Percentiles rank a stretch among this genome's conserved stretches.
These are phyloP conservation scores for Veloboletus limbatus DNA, from an alignment of 1,284 basidiomycete species.

Conservation along the genomic window DNA sequence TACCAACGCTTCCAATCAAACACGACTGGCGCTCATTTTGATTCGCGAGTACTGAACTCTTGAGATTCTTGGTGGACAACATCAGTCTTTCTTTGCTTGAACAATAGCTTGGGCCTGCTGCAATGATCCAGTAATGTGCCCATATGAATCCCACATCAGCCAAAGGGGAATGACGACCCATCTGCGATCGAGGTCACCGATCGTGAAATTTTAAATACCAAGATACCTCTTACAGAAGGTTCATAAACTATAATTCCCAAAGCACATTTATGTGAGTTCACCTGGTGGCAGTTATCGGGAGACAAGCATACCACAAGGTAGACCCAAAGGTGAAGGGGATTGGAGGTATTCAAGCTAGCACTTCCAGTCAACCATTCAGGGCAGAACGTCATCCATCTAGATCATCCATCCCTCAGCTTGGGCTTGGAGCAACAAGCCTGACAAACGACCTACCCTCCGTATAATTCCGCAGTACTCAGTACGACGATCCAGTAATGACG, in stretches of 20 bases:
- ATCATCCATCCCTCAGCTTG: background rate
- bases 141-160: conserved; percentile 76
- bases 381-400: conserved; percentile 81
- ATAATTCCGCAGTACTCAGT: conserved; percentile 70
- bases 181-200: conserved; percentile 37
- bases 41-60: too few species aligned
- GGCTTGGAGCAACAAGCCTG: background rate
- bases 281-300: background rate
- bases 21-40: too few species aligned
- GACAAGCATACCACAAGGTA: conserved; percentile 46
- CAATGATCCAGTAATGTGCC: conserved; percentile 59
- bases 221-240: conserved; percentile 57
- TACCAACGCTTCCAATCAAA: too few species aligned
- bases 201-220: background rate
- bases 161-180: conserved; percentile 76
- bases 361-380: conserved; percentile 82
- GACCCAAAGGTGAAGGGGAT: conserved; percentile 56
- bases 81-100: conserved; percentile 40
- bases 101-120: conserved; percentile 41
- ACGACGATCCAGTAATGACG: conserved; percentile 81
- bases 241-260: conserved; percentile 69
- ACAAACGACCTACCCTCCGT: conserved; percentile 57
- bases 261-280: conserved; percentile 2
- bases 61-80: background rate
- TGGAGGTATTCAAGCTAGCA: conserved; percentile 66